These are phyloP conservation scores for Saprolegnia diclina DNA, from an alignment of 352 stramenopile genomes.

Conservation along the genomic window DNA sequence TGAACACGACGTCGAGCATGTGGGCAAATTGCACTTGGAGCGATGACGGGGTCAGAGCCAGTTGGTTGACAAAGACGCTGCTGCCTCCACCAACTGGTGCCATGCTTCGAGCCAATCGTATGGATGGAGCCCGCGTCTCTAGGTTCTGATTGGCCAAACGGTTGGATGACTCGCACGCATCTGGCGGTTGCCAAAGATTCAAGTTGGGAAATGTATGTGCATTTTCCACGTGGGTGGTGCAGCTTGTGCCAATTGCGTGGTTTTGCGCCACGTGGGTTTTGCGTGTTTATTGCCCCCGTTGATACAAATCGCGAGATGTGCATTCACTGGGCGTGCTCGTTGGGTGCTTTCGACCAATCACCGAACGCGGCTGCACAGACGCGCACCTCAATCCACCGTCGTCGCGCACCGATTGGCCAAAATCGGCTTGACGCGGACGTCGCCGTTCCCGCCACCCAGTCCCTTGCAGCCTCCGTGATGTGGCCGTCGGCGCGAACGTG, in stretches of 20 bases:
- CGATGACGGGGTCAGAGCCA: background rate
- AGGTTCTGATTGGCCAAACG: background rate
- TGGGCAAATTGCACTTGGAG: background rate
- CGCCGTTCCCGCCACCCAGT: background rate
- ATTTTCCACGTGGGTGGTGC: background rate
- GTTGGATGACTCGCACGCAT: background rate
- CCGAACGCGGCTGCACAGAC: background rate
- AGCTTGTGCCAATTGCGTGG: background rate
- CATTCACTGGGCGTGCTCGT: background rate
- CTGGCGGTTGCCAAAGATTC: background rate
- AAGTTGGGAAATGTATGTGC: background rate
- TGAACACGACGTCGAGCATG: background rate
- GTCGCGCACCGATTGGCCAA: background rate
- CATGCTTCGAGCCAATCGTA: background rate
- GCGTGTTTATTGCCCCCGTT: background rate
- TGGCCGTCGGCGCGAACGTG: no score
- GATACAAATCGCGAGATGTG: background rate
- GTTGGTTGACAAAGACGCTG: background rate
- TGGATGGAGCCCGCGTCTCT: no score
- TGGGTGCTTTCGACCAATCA: background rate
- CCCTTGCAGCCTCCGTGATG: no score
- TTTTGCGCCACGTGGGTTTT: no score
- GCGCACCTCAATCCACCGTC: background rate
- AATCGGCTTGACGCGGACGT: background rate
- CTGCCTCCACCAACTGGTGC: background rate